Conservation (phyloP, 2,329 filamentous ascomycete species). For the Apiospora arundinis region DNA sequence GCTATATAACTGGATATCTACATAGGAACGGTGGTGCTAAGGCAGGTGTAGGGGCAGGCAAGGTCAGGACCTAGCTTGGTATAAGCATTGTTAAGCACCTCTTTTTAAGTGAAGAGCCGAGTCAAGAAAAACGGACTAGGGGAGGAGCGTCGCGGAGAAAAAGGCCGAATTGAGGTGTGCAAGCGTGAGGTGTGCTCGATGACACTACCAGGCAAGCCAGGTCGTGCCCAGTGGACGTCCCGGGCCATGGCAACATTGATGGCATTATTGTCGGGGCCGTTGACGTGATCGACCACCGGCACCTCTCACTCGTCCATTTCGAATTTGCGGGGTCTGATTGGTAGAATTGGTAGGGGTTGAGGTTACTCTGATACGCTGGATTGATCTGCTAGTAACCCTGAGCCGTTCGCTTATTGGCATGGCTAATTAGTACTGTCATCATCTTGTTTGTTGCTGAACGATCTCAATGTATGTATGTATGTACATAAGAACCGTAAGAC, state of each 20-base stretch:
- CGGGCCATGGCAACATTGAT: constrained; percentile 1
- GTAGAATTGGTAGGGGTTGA: background rate
- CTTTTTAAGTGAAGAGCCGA: background rate
- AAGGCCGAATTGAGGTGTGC: constrained; percentile 9
- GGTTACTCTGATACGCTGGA: background rate
- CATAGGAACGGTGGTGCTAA: background rate
- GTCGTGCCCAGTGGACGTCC: background rate
- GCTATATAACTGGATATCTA: constrained; percentile 9
- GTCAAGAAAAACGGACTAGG: background rate
- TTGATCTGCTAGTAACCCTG: background rate
- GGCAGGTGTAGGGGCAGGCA: background rate
- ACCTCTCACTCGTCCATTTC: background rate
- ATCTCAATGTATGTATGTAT: background rate
- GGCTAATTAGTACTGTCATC: background rate
- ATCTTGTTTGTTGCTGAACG: too few relatives aligned
- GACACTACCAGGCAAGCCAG: too few relatives aligned
- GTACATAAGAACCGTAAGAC: too few relatives aligned
- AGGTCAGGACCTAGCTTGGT: background rate
- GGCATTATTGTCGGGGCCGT: constrained; percentile 18
- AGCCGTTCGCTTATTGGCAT: background rate
- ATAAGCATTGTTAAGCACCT: constrained; percentile 17
- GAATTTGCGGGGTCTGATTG: background rate
- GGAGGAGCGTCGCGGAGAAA: background rate
- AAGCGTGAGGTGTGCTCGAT: constrained; percentile 13
- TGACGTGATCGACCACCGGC: constrained; percentile 16